Evolutionary conservation across 495 filamentous ascomycete species (phyloP), one percentile per base, ranked within the genome.

Genomic region (Neurospora hispaniola): DNA sequence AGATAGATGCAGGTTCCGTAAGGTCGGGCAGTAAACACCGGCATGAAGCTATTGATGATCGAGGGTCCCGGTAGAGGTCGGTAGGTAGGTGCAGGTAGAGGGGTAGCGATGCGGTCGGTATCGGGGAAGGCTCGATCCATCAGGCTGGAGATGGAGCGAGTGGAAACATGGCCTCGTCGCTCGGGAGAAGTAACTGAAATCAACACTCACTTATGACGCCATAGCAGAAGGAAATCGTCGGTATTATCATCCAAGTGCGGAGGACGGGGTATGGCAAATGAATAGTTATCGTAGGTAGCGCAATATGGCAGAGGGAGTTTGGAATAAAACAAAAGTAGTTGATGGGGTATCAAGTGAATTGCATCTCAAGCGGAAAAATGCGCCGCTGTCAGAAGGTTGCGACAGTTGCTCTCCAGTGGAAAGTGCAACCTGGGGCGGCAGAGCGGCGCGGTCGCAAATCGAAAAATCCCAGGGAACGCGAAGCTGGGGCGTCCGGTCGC

Each of bases 401-500:
- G 54, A 39, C 70, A 66, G 43, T 71, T 71, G 70, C 70, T 59
- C 40, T 39, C 5, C 43, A 40, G 27, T 71, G 70, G 70, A 66
- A 66, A 18, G 54, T 66, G 54, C 54, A 66, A 66, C 23, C 54
- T 27, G 44, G 31, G 44, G 44, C 44, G 44, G 54, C 44, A 46
- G 44, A 48, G 72, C 73, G 73, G 73, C 73, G 73, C 73, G 71
- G 44, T 41, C 41, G 35, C 69, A 74, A 73, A 71, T 62, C 73
- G 70, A 78, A 77, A 80, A 81, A 77, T 77, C 75, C 75, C 74
- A 77, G 74, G 59, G 44, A 70, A 40, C 75, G 72, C 69, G 69
- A 71, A 76, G 75, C 74, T 75, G 77, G 80, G 79, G 71, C 43
- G 27, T 74, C 73, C 76, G 18, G 75, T 73, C 77, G 75, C 78